Evolutionary conservation across 805 yeast genomes (phyloP).

Genomic region (Metahyphopichia silvanorum): DNA sequence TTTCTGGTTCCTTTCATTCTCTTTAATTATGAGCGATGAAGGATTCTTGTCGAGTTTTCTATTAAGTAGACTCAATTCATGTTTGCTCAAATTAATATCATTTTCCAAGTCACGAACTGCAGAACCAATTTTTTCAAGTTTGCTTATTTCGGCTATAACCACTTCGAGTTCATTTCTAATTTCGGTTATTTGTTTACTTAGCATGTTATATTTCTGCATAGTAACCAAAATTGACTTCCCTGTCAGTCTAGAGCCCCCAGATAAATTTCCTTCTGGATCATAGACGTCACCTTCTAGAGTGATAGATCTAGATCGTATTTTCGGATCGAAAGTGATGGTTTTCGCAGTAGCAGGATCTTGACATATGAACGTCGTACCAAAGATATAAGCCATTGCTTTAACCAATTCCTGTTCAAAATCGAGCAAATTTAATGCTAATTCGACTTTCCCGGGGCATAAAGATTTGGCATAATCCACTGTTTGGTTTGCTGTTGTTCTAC

Average conservation of each 20-base stretch:
- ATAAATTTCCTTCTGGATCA: slow-evolving; percentile 93
- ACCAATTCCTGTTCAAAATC: slow-evolving; percentile 67
- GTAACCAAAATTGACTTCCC: slow-evolving; percentile 57
- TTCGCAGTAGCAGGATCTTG: slow-evolving; percentile 86
- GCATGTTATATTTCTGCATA: slow-evolving; percentile 61
- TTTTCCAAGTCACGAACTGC: slow-evolving; percentile 57
- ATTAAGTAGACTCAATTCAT: slow-evolving; percentile 54
- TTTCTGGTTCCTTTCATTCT: slow-evolving; percentile 39
- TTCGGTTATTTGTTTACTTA: slow-evolving; percentile 34
- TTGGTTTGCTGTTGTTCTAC: slow-evolving; percentile 51
- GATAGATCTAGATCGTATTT: slow-evolving; percentile 74
- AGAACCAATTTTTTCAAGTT: slow-evolving; percentile 41
- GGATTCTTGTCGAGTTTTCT: slow-evolving; percentile 55
- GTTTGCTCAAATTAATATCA: slow-evolving; percentile 53
- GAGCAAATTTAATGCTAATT: slow-evolving; percentile 80
- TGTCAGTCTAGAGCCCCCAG: slow-evolving; percentile 85
- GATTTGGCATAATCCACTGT: slow-evolving; percentile 63
- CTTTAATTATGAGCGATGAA: slow-evolving; percentile 52
- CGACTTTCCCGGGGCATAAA: slow-evolving; percentile 82
- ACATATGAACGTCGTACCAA: slow-evolving; percentile 88
- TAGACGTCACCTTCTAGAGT: slow-evolving; percentile 92
- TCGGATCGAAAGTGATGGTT: slow-evolving; percentile 80
- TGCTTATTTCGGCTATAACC: slow-evolving; percentile 37
- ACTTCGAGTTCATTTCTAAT: slow-evolving; percentile 42
- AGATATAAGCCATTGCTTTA: slow-evolving; percentile 86